Conservation (phyloP, 192 early-diverging fungal species). For the Ambispora gerdemannii region DNA sequence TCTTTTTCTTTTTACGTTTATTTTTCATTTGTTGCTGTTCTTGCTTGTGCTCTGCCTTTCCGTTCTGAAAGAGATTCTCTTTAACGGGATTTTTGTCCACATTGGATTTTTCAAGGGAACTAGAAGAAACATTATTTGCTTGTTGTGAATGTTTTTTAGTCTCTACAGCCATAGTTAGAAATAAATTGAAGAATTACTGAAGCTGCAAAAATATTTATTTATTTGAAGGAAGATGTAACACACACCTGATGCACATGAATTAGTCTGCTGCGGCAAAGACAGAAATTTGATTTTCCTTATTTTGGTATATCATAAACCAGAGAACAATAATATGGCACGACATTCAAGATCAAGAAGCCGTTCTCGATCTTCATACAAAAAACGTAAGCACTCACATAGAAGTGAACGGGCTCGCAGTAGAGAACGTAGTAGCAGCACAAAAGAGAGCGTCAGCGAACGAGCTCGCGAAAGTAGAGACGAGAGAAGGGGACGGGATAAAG, state of each 20-base stretch:
- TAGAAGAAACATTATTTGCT: background rate
- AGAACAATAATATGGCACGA: slow-evolving; percentile 10
- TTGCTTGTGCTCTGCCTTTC: background rate
- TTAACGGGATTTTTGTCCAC: background rate
- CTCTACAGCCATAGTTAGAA: background rate
- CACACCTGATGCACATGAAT: too few species aligned
- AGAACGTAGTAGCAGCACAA: slow-evolving; percentile 30
- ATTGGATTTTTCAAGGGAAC: too few species aligned
- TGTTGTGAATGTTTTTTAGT: background rate
- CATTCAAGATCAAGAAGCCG: slow-evolving; percentile 26
- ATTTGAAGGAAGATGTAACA: too few species aligned
- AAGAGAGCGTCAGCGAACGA: slow-evolving; percentile 33
- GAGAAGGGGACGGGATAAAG: slow-evolving; percentile 40
- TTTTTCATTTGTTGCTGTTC: background rate
- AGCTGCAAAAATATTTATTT: too few species aligned
- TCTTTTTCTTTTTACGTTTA: background rate
- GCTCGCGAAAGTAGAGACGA: slow-evolving; percentile 35
- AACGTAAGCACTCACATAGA: slow-evolving; percentile 34
- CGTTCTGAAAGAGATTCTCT: background rate
- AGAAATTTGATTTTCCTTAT: too few species aligned
- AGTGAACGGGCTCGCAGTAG: slow-evolving; percentile 22
- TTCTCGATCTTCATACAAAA: slow-evolving; percentile 28
- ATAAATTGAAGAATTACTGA: too few species aligned
- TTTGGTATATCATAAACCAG: too few species aligned
- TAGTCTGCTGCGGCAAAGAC: too few species aligned